A percentile compares a stretch with the other conserved stretches of the same genome.
phyloP scores from a whole-genome alignment of 1,284 basidiomycete genomes.

The Ustilago cynodontis region DNA sequence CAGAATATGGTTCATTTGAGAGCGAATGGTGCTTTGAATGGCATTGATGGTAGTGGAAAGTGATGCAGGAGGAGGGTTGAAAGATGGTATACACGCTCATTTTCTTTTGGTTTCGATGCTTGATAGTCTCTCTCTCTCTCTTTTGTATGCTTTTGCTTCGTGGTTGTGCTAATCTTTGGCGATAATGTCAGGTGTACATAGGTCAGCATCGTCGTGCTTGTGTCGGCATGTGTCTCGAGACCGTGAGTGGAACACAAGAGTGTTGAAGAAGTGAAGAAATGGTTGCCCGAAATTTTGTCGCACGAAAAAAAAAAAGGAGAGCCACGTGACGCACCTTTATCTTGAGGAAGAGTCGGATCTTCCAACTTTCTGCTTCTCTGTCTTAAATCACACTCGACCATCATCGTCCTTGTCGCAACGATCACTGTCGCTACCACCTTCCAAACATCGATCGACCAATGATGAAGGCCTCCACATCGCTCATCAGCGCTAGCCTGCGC shows the following conservation, averaged over 20 bases:
- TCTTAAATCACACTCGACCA: neutral
- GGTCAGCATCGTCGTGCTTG: neutral
- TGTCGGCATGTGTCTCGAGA: no score
- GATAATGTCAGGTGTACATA: conserved; percentile 1
- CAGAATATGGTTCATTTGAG: conserved; percentile 69
- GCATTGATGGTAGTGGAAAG: conserved; percentile 43
- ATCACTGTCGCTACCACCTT: neutral
- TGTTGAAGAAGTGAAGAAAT: neutral
- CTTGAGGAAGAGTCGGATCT: conserved; percentile 1
- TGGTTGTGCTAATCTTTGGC: conserved; percentile 5
- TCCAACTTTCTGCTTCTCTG: neutral
- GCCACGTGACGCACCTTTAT: conserved; percentile 19
- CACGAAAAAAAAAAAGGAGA: conserved; percentile 8
- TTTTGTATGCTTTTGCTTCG: neutral
- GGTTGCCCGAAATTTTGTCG: conserved; percentile 1
- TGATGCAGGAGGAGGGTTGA: neutral
- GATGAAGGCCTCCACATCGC: conserved; percentile 12
- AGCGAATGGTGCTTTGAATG: conserved; percentile 62
- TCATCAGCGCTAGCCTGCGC: conserved; percentile 1
- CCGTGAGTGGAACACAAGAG: no score
- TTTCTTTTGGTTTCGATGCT: neutral
- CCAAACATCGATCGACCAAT: no score
- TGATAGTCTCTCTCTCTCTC: neutral
- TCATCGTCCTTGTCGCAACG: neutral
- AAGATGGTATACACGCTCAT: neutral